phyloP scores from a whole-genome alignment of 2,329 filamentous ascomycete species.

The Aspergillus hortae region DNA sequence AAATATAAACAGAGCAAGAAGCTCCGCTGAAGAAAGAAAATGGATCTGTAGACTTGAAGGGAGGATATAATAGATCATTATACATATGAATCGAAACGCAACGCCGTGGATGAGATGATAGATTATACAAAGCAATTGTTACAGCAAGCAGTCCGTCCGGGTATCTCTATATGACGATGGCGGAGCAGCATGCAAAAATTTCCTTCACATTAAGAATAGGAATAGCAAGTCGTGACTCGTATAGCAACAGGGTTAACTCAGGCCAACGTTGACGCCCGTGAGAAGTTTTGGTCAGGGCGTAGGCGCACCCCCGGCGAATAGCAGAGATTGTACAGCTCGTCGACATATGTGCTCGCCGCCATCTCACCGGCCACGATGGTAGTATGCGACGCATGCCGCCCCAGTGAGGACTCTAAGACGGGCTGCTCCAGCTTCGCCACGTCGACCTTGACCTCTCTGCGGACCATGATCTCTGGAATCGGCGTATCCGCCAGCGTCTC shows the following conservation, averaged over 20 bases:
- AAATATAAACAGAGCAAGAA: neutral
- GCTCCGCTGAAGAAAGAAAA: neutral
- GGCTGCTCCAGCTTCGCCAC: slow-evolving; percentile 28
- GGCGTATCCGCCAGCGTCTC: slow-evolving; percentile 20
- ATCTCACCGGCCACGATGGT: slow-evolving; percentile 24
- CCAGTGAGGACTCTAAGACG: slow-evolving; percentile 12
- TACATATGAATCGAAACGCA: neutral
- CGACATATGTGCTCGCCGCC: slow-evolving; percentile 42
- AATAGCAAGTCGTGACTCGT: no score
- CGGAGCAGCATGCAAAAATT: no score
- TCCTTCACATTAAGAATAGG: no score
- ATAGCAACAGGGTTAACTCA: neutral
- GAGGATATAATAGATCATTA: neutral
- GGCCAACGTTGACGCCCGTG: neutral
- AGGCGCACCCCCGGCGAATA: slow-evolving; percentile 28
- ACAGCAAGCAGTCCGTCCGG: no score
- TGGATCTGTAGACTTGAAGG: neutral
- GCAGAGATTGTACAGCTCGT: slow-evolving; percentile 42
- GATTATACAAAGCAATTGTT: no score
- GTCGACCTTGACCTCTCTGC: slow-evolving; percentile 60
- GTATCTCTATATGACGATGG: no score
- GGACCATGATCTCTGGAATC: slow-evolving; percentile 60
- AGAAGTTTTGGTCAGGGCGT: slow-evolving; percentile 20
- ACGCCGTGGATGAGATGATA: neutral
- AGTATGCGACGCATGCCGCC: slow-evolving; percentile 19